Percentiles rank a stretch among this genome's conserved stretches.
Evolutionary conservation across 2,329 filamentous ascomycete species (phyloP).

Genomic region (Huntiella omanensis): DNA sequence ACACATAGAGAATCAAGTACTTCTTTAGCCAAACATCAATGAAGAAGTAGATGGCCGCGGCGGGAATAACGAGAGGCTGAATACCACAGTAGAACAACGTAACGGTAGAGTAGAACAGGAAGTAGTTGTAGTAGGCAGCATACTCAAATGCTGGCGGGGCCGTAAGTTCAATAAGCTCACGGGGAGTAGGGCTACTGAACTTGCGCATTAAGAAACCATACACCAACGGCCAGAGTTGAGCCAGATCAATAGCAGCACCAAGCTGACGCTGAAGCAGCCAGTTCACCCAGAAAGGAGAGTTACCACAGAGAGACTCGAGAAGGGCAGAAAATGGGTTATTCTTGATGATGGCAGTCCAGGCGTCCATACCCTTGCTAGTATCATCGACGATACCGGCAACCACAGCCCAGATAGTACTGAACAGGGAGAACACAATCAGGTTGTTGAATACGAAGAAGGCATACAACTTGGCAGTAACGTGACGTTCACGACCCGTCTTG

Average conservation of each 20-base stretch:
- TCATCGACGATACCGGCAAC: conserved; percentile 43
- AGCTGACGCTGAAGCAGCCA: conserved; percentile 86
- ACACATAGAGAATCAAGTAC: conserved; percentile 84
- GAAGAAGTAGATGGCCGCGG: conserved; percentile 74
- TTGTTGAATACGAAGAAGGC: conserved; percentile 98
- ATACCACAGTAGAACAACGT: conserved; percentile 68
- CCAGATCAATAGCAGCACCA: conserved; percentile 83
- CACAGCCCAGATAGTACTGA: conserved; percentile 65
- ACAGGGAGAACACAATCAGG: conserved; percentile 79
- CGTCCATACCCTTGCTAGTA: conserved; percentile 35
- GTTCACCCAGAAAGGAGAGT: conserved; percentile 85
- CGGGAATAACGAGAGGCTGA: conserved; percentile 71
- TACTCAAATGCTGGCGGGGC: conserved; percentile 89
- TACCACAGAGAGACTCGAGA: conserved; percentile 57
- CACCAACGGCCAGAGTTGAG: conserved; percentile 68
- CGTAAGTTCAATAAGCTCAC: conserved; percentile 80
- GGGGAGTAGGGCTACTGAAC: conserved; percentile 71
- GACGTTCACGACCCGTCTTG: conserved; percentile 79
- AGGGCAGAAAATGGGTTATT: conserved; percentile 43
- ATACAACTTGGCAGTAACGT: conserved; percentile 80
- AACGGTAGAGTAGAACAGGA: conserved; percentile 83
- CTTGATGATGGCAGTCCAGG: conserved; percentile 49
- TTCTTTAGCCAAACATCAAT: conserved; percentile 87
- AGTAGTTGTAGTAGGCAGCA: conserved; percentile 95
- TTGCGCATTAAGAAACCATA: conserved; percentile 71